phyloP scores from a whole-genome alignment of 2,329 filamentous ascomycete genomes.

The Orbilia blumenaviensis region DNA sequence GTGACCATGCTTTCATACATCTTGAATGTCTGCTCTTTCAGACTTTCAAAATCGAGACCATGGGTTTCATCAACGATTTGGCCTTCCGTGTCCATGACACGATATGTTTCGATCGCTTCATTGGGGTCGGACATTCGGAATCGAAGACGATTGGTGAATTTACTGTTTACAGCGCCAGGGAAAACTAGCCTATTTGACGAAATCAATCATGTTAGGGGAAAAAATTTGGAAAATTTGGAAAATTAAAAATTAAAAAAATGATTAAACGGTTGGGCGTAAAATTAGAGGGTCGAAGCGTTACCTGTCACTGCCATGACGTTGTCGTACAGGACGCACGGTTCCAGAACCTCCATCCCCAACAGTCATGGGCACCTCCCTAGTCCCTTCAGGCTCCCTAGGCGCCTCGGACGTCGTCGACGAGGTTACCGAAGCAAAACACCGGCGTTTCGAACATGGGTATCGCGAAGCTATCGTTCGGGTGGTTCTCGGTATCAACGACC shows the following conservation, averaged over 20 bases:
- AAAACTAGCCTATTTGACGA: conserved; percentile 64
- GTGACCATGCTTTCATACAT: conserved; percentile 74
- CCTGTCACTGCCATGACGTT: conserved; percentile 47
- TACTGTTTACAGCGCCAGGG: conserved; percentile 92
- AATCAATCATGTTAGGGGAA: no score
- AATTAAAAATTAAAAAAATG: no score
- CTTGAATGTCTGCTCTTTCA: conserved; percentile 70
- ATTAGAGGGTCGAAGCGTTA: no score
- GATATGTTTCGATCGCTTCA: conserved; percentile 86
- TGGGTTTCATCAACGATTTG: conserved; percentile 78
- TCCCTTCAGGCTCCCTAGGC: conserved; percentile 47
- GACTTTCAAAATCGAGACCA: conserved; percentile 72
- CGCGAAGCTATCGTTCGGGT: conserved; percentile 36
- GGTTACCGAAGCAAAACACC: conserved; percentile 33
- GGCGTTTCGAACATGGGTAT: conserved; percentile 38
- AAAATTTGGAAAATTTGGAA: no score
- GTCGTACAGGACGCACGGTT: conserved; percentile 42
- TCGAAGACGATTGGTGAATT: conserved; percentile 81
- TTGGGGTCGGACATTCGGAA: conserved; percentile 79
- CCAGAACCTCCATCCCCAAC: conserved; percentile 49
- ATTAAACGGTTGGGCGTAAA: no score
- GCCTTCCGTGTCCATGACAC: conserved; percentile 89
- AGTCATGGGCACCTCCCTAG: conserved; percentile 50
- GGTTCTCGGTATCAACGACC: conserved; percentile 37
- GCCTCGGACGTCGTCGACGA: conserved; percentile 15